These are phyloP conservation scores for Medicago lupulina DNA, from an alignment of 306 rosid species.

Conservation along the genomic window DNA sequence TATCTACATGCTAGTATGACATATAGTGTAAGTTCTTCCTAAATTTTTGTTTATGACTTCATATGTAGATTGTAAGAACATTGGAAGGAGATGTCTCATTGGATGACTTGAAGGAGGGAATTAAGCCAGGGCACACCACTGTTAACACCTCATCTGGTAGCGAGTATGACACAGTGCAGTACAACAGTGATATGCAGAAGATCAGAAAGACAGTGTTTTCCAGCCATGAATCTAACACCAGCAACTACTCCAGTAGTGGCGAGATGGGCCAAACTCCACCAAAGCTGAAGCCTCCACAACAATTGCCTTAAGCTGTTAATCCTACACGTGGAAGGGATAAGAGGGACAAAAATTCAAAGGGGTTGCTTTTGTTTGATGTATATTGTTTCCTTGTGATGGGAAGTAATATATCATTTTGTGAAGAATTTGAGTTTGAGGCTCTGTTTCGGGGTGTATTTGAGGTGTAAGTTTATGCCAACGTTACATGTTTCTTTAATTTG, in stretches of 20 bases:
- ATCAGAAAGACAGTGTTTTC: constrained; percentile 62
- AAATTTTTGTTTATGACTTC: neutral
- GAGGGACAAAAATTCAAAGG: neutral
- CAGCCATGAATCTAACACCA: constrained; percentile 58
- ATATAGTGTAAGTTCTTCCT: neutral
- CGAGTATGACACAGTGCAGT: constrained; percentile 64
- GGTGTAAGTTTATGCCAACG: neutral
- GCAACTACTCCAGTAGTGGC: constrained; percentile 63
- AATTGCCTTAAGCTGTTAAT: constrained; percentile 9
- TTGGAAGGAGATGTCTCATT: constrained; percentile 76
- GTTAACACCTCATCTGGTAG: constrained; percentile 39
- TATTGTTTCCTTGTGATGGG: constrained; percentile 10
- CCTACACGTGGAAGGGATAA: neutral
- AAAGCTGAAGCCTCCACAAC: neutral
- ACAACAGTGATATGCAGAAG: constrained; percentile 66
- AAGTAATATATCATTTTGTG: neutral
- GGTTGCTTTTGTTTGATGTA: constrained; percentile 1
- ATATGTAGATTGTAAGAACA: constrained; percentile 67
- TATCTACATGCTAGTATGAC: neutral
- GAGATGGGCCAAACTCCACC: constrained; percentile 39
- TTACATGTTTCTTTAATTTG: neutral
- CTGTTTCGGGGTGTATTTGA: neutral
- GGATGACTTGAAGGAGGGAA: constrained; percentile 72
- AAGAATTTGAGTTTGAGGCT: constrained; percentile 17
- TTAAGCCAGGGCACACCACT: constrained; percentile 41